phyloP scores from a whole-genome alignment of 179 eudicot genomes.

The Spergularia azorica region DNA sequence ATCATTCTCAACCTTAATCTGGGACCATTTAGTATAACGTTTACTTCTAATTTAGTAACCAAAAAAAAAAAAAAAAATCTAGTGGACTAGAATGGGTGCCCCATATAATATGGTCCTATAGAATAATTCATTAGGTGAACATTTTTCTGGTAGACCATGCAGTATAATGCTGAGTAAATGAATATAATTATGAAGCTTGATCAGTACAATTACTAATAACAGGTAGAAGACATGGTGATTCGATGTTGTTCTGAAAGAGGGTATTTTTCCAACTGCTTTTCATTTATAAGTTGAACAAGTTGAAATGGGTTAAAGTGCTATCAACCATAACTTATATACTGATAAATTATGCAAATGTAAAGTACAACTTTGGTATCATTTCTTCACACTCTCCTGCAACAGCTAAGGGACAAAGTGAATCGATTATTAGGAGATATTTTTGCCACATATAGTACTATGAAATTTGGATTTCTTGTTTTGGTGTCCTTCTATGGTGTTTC shows the following conservation, averaged over 20 bases:
- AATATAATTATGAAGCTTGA: constrained; percentile 21
- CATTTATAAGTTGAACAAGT: constrained; percentile 11
- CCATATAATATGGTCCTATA: constrained; percentile 12
- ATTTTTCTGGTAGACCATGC: constrained; percentile 32
- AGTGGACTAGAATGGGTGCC: constrained; percentile 18
- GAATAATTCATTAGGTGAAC: constrained; percentile 32
- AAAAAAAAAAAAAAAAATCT: too few relatives aligned
- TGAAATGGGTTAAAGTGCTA: background rate
- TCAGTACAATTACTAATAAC: constrained; percentile 16
- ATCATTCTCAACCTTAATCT: constrained; percentile 24
- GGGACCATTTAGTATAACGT: constrained; percentile 24
- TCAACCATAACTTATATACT: constrained; percentile 2
- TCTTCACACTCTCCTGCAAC: constrained; percentile 22
- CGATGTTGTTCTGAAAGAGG: constrained; percentile 23
- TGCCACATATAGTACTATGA: constrained; percentile 8
- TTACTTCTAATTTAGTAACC: constrained; percentile 17
- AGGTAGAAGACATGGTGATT: constrained; percentile 20
- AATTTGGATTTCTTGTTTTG: constrained; percentile 4
- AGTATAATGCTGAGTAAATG: background rate
- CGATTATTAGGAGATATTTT: constrained; percentile 20
- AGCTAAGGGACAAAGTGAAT: constrained; percentile 22
- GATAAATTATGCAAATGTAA: constrained; percentile 16
- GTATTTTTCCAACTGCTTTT: constrained; percentile 12
- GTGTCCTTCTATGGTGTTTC: constrained; percentile 4
- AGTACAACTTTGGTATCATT: constrained; percentile 27